These are phyloP conservation scores for Rhizopus stolonifer DNA, from an alignment of 371 early-diverging fungal species.

Conservation along the genomic window DNA sequence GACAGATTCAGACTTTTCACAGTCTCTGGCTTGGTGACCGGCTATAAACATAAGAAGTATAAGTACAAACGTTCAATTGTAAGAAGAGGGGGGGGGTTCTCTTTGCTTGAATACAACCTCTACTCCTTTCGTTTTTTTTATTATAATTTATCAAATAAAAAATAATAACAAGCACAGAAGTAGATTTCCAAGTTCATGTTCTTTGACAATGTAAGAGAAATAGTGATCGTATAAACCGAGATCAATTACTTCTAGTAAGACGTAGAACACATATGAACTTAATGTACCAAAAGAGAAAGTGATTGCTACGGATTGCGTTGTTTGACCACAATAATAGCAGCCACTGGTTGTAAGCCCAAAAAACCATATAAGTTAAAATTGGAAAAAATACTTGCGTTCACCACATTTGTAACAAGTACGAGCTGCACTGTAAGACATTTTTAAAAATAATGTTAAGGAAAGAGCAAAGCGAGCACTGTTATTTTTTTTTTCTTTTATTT, in stretches of 20 bases:
- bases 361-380: conserved; percentile 10
- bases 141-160: neutral
- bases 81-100: neutral
- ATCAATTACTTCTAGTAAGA: neutral
- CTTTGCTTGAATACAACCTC: neutral
- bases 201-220: neutral
- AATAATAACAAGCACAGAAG: conserved; percentile 1
- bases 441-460: conserved; percentile 3
- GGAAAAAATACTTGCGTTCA: conserved; percentile 45
- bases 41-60: conserved; percentile 34
- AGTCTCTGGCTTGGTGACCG: conserved; percentile 68
- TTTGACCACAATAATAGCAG: neutral
- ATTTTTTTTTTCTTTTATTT: conserved; percentile 4
- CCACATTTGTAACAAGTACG: conserved; percentile 51
- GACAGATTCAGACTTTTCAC: conserved; percentile 53
- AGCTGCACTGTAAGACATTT: conserved; percentile 48
- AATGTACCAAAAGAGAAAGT: neutral
- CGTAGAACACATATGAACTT: neutral
- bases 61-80: conserved; percentile 3
- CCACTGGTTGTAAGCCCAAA: neutral
- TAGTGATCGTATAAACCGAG: neutral
- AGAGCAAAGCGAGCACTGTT: neutral
- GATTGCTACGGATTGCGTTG: neutral
- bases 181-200: neutral
- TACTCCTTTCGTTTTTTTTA: neutral